These are phyloP conservation scores for Phialemoniopsis sp. DNA, from an alignment of 2,329 filamentous ascomycete genomes.

Conservation along the genomic window DNA sequence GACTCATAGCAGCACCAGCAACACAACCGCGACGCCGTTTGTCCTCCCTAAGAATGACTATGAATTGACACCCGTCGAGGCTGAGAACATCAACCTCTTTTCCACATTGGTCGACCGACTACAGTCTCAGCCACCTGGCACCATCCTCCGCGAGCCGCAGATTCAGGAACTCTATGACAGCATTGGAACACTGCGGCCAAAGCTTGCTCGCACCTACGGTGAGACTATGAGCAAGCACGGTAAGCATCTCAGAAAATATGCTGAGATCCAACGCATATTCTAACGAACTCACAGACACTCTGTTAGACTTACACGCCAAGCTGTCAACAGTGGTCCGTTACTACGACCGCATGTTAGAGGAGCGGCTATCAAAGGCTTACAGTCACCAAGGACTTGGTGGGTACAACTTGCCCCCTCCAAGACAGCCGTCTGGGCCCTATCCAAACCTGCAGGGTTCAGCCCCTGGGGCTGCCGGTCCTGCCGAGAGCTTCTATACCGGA, in stretches of 20 bases:
- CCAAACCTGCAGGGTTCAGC: slow-evolving; percentile 58
- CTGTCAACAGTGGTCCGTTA: slow-evolving; percentile 94
- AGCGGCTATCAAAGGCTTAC: slow-evolving; percentile 89
- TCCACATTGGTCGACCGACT: slow-evolving; percentile 89
- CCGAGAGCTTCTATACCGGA: slow-evolving; percentile 80
- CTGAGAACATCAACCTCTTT: slow-evolving; percentile 96
- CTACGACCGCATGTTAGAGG: slow-evolving; percentile 97
- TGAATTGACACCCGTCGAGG: slow-evolving; percentile 87
- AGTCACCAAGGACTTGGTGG: slow-evolving; percentile 70
- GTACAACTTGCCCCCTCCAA: slow-evolving; percentile 53
- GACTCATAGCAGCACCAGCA: slow-evolving; percentile 48
- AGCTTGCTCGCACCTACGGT: slow-evolving; percentile 90
- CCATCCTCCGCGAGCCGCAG: slow-evolving; percentile 92
- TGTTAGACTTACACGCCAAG: slow-evolving; percentile 92
- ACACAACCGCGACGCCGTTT: slow-evolving; percentile 46
- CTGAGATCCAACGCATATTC: slow-evolving; percentile 8
- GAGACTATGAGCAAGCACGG: slow-evolving; percentile 99
- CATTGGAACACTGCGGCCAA: slow-evolving; percentile 88
- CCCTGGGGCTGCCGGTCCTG: slow-evolving; percentile 40
- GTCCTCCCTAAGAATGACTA: slow-evolving; percentile 82
- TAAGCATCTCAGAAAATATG: slow-evolving; percentile 36
- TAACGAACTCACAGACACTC: slow-evolving; percentile 62
- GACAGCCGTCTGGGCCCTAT: slow-evolving; percentile 60
- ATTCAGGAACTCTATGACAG: slow-evolving; percentile 98
- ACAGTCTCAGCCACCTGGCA: slow-evolving; percentile 91